phyloP scores from a whole-genome alignment of 1,284 basidiomycete genomes.

The Ceraceosorus guamensis region DNA sequence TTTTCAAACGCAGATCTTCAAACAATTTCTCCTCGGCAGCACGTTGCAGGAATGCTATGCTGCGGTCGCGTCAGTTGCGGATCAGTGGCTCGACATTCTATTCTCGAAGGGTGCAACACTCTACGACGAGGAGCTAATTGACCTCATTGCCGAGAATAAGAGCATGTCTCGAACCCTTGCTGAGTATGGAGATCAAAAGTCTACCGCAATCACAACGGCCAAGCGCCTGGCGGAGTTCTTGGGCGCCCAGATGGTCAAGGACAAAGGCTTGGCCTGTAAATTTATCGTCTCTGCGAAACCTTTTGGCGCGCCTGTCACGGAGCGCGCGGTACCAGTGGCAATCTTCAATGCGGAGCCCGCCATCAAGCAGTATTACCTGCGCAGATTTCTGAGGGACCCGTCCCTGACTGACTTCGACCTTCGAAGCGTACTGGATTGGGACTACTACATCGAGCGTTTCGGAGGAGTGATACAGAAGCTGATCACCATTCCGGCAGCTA shows the following conservation, averaged over 20 bases:
- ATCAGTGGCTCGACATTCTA: conserved; percentile 96
- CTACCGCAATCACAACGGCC: conserved; percentile 95
- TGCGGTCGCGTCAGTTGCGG: conserved; percentile 83
- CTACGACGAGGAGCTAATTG: conserved; percentile 85
- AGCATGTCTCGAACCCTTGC: conserved; percentile 96
- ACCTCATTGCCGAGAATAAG: conserved; percentile 95
- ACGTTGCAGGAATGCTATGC: conserved; percentile 93
- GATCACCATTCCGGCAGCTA: conserved; percentile 97
- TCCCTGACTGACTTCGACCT: conserved; percentile 81
- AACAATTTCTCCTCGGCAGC: conserved; percentile 85
- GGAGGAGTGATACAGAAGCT: conserved; percentile 98
- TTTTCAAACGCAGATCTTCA: conserved; percentile 97
- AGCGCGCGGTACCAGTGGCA: conserved; percentile 93
- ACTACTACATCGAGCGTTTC: conserved; percentile 94
- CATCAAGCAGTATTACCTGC: conserved; percentile 81
- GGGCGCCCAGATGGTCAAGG: conserved; percentile 97
- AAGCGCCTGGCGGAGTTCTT: conserved; percentile 91
- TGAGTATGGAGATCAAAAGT: conserved; percentile 94
- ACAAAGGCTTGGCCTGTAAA: conserved; percentile 96
- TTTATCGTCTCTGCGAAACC: conserved; percentile 97
- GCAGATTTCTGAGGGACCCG: conserved; percentile 94
- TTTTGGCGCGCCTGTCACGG: conserved; percentile 87
- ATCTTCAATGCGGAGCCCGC: conserved; percentile 93
- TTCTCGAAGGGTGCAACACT: conserved; percentile 77
- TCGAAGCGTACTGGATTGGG: conserved; percentile 92